phyloP scores from a whole-genome alignment of 2,329 filamentous ascomycete species.

The Microsporum audouinii region DNA sequence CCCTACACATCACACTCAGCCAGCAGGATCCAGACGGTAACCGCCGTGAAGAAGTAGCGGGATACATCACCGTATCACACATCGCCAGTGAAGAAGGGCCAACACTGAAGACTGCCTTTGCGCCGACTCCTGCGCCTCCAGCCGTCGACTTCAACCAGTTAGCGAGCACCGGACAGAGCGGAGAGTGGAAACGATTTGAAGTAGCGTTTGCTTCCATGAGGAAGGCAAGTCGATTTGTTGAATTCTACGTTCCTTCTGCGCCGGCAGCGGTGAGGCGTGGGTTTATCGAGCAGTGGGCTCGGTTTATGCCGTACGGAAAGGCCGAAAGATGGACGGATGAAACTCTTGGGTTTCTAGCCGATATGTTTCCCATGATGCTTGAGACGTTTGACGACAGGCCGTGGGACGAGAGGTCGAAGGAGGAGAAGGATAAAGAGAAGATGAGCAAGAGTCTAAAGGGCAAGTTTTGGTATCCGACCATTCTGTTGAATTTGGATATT shows the following conservation, averaged over 20 bases:
- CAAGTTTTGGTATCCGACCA: slow-evolving; percentile 63
- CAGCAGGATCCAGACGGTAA: slow-evolving; percentile 25
- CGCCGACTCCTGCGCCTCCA: slow-evolving; percentile 22
- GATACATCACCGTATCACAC: slow-evolving; percentile 55
- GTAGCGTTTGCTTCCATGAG: slow-evolving; percentile 27
- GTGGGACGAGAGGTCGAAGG: slow-evolving; percentile 16
- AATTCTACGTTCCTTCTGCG: slow-evolving; percentile 40
- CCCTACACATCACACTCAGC: slow-evolving; percentile 50
- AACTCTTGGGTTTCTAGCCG: slow-evolving; percentile 53
- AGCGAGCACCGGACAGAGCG: slow-evolving; percentile 30
- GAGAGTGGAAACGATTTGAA: slow-evolving; percentile 36
- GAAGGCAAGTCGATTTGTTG: slow-evolving; percentile 41
- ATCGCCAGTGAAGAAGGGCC: slow-evolving; percentile 48
- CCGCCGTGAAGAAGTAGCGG: slow-evolving; percentile 49
- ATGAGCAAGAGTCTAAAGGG: slow-evolving; percentile 20
- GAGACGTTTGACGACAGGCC: slow-evolving; percentile 36
- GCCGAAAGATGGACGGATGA: slow-evolving; percentile 50
- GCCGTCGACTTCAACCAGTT: slow-evolving; percentile 28
- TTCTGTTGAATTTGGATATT: slow-evolving; percentile 63
- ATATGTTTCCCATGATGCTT: slow-evolving; percentile 57
- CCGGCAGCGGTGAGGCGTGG: slow-evolving; percentile 22
- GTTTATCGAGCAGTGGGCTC: slow-evolving; percentile 55
- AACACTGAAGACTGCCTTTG: slow-evolving; percentile 45
- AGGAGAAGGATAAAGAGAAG: slow-evolving; percentile 16
- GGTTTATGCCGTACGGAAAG: slow-evolving; percentile 38